These are phyloP conservation scores for Metarhizium album DNA, from an alignment of 2,329 filamentous ascomycete species.

Conservation along the genomic window DNA sequence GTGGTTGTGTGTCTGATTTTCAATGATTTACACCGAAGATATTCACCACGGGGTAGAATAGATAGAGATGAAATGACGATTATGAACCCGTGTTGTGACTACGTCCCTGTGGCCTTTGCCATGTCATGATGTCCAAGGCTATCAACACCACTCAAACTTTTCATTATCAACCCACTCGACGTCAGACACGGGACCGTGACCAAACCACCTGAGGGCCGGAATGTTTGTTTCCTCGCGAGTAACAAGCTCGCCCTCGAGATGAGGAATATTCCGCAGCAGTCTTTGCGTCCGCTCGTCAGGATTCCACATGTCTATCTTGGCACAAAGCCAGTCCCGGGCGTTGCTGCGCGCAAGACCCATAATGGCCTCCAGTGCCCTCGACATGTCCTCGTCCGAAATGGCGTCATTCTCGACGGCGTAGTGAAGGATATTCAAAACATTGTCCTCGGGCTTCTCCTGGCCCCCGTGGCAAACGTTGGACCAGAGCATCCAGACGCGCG, in stretches of 20 bases:
- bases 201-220: conserved; percentile 62
- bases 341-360: conserved; percentile 57
- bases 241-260: conserved; percentile 38
- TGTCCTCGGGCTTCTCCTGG: conserved; percentile 42
- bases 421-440: conserved; percentile 59
- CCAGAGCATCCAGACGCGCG: conserved; percentile 66
- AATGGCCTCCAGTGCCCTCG: conserved; percentile 48
- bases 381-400: conserved; percentile 31
- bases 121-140: neutral
- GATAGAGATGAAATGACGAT: conserved; percentile 2
- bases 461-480: conserved; percentile 53
- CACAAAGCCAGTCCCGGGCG: conserved; percentile 60
- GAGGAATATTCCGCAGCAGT: conserved; percentile 33
- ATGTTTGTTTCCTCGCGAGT: conserved; percentile 57
- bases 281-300: conserved; percentile 45
- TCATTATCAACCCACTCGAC: conserved; percentile 67
- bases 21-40: neutral
- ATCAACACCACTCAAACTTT: conserved; percentile 67
- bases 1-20: neutral
- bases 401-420: conserved; percentile 51
- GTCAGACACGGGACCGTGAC: conserved; percentile 35
- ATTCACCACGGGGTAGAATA: neutral
- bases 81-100: neutral
- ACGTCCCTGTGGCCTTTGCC: neutral
- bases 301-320: conserved; percentile 73